These are phyloP conservation scores for Luffa acutangula DNA, from an alignment of 306 rosid genomes.

Conservation along the genomic window DNA sequence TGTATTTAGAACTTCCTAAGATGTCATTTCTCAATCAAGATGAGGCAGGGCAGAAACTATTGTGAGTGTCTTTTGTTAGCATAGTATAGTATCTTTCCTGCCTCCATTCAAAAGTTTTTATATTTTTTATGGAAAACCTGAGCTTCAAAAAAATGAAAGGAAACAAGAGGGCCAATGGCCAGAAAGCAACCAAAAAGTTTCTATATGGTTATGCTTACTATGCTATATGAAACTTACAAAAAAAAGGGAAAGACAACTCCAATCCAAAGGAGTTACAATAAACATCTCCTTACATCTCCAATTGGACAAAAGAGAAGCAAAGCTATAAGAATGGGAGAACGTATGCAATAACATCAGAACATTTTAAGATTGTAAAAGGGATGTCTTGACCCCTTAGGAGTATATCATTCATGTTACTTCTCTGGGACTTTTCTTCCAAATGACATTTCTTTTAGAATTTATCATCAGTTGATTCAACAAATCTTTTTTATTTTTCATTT, in stretches of 20 bases:
- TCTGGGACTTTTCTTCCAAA: not conserved
- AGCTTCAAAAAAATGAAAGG: too few species aligned
- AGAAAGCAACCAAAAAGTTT: not conserved
- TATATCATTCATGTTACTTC: not conserved
- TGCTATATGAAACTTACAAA: too few species aligned
- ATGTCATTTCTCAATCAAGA: not conserved
- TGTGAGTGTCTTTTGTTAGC: too few species aligned
- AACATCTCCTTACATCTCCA: too few species aligned
- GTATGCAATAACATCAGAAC: too few species aligned
- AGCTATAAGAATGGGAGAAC: too few species aligned
- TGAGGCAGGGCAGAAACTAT: not conserved
- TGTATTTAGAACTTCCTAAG: not conserved
- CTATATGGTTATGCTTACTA: not conserved
- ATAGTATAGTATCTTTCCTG: too few species aligned
- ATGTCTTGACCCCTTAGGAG: not conserved
- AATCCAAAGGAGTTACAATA: too few species aligned
- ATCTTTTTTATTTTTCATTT: not conserved
- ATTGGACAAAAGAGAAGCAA: too few species aligned
- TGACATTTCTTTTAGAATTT: not conserved
- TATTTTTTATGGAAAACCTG: too few species aligned
- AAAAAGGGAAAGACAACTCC: too few species aligned
- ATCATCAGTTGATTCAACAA: not conserved
- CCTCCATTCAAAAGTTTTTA: too few species aligned
- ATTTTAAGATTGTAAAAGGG: not conserved
- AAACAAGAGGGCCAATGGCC: not conserved